A percentile compares a stretch with the other conserved stretches of the same genome.
Evolutionary conservation across 208 protist genomes (phyloP).

Genomic region (Leishmania tarentolae): DNA sequence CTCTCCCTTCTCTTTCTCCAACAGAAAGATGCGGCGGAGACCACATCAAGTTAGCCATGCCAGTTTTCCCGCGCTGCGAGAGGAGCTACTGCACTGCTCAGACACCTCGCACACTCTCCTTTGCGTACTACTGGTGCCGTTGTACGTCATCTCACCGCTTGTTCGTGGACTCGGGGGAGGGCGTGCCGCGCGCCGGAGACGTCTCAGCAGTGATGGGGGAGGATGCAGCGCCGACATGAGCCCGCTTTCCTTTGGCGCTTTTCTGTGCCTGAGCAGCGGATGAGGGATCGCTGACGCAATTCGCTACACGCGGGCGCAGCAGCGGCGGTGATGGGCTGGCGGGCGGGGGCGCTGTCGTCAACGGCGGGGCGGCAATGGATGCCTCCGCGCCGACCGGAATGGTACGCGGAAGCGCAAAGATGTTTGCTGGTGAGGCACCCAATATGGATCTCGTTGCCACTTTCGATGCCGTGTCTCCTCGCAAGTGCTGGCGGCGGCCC

Average conservation of each 20-base stretch:
- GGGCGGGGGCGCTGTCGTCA: not conserved
- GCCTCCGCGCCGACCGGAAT: not conserved
- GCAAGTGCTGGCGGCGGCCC: not conserved
- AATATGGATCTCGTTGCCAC: not conserved
- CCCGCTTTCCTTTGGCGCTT: not conserved
- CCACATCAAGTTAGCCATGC: not conserved
- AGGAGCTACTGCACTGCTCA: not conserved
- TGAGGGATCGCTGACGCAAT: not conserved
- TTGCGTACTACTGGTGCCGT: not conserved
- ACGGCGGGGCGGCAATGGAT: not conserved
- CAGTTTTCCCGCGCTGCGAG: not conserved
- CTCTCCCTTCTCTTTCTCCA: too few species aligned
- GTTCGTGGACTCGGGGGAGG: conserved; percentile 4
- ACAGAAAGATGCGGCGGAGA: conserved; percentile 4
- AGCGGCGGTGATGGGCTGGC: not conserved
- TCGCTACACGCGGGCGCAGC: not conserved
- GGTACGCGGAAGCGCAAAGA: conserved; percentile 19
- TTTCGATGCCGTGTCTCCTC: not conserved
- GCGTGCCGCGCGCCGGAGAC: not conserved
- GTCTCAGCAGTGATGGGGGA: not conserved
- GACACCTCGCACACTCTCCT: not conserved
- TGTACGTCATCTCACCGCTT: not conserved
- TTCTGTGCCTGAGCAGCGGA: not conserved
- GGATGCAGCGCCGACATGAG: not conserved
- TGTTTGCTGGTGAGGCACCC: not conserved